phyloP scores from a whole-genome alignment of 1,139 yeast species.

The Magnusiomyces suaveolens region DNA sequence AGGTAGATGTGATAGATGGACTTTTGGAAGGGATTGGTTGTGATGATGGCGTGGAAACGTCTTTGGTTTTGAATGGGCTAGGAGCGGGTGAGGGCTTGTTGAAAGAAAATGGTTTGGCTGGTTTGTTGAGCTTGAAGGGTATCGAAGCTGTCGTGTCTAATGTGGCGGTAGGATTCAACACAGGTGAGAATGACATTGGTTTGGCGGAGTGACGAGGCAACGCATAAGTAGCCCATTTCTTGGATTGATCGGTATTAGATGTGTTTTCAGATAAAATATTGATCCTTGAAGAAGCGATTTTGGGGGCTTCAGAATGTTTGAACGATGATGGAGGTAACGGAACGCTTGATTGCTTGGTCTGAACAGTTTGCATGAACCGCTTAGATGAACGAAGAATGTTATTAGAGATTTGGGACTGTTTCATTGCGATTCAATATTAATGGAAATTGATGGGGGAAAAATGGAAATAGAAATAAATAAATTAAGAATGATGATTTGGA shows the following conservation, averaged over 20 bases:
- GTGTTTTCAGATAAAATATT: not conserved
- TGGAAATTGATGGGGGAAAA: not conserved
- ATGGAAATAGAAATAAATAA: not conserved
- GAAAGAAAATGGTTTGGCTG: not conserved
- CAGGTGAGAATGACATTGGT: constrained; percentile 7
- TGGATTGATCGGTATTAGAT: not conserved
- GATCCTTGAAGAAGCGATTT: not conserved
- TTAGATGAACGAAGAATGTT: constrained; percentile 13
- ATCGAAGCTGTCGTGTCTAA: not conserved
- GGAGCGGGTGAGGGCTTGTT: not conserved
- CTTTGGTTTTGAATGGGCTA: not conserved
- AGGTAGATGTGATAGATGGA: constrained; percentile 12
- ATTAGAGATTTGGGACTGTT: constrained; percentile 7
- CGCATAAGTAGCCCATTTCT: constrained; percentile 13
- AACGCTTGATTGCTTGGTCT: constrained; percentile 9
- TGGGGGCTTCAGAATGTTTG: not conserved
- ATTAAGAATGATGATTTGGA: not conserved
- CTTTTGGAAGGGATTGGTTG: not conserved
- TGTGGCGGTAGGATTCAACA: not conserved
- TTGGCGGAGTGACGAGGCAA: constrained; percentile 8
- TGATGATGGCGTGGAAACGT: not conserved
- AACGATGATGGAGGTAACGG: constrained; percentile 11
- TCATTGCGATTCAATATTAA: constrained; percentile 6
- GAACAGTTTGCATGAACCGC: constrained; percentile 15
- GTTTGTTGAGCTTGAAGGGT: not conserved